Percentiles rank a stretch among this genome's conserved stretches.
These are phyloP conservation scores for Xylaria sp. DNA, from an alignment of 2,329 filamentous ascomycete genomes.

Conservation along the genomic window DNA sequence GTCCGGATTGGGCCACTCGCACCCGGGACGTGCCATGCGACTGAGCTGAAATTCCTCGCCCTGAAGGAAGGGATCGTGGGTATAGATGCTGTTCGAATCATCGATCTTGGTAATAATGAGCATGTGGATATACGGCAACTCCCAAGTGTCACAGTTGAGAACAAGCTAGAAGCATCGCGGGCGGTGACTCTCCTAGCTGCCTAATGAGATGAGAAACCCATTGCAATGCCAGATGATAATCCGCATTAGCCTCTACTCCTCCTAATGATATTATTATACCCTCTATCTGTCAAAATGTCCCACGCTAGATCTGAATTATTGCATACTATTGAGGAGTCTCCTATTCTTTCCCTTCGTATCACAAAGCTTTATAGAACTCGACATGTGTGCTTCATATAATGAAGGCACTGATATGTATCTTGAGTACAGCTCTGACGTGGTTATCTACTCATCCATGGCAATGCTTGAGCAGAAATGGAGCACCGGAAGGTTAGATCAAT, in stretches of 20 bases:
- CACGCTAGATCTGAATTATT: background rate
- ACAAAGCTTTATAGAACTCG: no score
- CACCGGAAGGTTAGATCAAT: no score
- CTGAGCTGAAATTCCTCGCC: slow-evolving; percentile 77
- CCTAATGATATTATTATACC: no score
- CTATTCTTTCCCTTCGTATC: no score
- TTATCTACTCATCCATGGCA: no score
- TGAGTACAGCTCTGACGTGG: no score
- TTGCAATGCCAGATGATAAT: background rate
- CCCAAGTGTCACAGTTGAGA: slow-evolving; percentile 71
- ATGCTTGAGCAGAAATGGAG: no score
- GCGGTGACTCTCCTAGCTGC: background rate
- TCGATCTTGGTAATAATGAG: slow-evolving; percentile 79
- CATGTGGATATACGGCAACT: slow-evolving; percentile 81
- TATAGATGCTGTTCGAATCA: slow-evolving; percentile 77
- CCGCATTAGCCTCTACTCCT: background rate
- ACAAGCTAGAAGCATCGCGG: slow-evolving; percentile 28
- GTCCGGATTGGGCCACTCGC: slow-evolving; percentile 77
- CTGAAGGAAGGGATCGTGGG: slow-evolving; percentile 73
- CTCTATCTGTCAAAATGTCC: background rate
- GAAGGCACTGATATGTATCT: no score
- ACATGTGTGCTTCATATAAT: no score
- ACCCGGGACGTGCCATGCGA: slow-evolving; percentile 78
- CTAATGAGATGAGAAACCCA: background rate
- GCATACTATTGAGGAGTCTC: no score